phyloP scores from a whole-genome alignment of 2,329 filamentous ascomycete species.

The Epichloe sylvatica region DNA sequence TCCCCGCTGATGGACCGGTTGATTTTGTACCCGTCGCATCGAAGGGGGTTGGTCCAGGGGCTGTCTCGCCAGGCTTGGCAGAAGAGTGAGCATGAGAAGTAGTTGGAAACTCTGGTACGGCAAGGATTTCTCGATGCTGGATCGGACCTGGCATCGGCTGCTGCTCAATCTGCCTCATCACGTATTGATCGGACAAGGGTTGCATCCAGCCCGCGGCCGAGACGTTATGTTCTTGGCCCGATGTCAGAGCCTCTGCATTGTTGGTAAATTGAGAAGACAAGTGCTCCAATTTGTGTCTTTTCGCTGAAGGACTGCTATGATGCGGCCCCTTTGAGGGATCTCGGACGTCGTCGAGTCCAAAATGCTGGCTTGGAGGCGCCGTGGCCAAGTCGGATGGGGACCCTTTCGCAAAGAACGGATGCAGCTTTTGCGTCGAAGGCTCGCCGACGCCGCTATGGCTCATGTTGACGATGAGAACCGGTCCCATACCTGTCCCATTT shows the following conservation, averaged over 20 bases:
- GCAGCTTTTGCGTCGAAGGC: conserved; percentile 30
- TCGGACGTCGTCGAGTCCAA: background rate
- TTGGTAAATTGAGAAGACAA: conserved; percentile 5
- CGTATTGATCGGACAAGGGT: background rate
- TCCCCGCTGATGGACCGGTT: conserved; percentile 10
- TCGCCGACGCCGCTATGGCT: conserved; percentile 24
- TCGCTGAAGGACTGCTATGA: background rate
- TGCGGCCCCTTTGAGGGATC: background rate
- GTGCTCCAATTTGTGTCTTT: conserved; percentile 5
- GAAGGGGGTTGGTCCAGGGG: background rate
- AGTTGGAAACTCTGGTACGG: background rate
- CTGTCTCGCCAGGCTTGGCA: background rate
- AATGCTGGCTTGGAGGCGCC: background rate
- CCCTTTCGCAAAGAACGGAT: conserved; percentile 38
- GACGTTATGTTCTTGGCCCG: background rate
- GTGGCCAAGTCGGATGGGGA: conserved; percentile 6
- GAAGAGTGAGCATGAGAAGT: background rate
- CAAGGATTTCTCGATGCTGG: background rate
- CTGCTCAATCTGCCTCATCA: background rate
- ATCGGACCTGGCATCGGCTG: background rate
- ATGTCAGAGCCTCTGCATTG: background rate
- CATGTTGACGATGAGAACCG: conserved; percentile 31
- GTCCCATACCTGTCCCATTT: conserved; percentile 35
- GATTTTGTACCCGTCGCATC: background rate
- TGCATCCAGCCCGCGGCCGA: background rate